phyloP scores from a whole-genome alignment of 2,329 filamentous ascomycete genomes.

The Metarhizium anisopliae region DNA sequence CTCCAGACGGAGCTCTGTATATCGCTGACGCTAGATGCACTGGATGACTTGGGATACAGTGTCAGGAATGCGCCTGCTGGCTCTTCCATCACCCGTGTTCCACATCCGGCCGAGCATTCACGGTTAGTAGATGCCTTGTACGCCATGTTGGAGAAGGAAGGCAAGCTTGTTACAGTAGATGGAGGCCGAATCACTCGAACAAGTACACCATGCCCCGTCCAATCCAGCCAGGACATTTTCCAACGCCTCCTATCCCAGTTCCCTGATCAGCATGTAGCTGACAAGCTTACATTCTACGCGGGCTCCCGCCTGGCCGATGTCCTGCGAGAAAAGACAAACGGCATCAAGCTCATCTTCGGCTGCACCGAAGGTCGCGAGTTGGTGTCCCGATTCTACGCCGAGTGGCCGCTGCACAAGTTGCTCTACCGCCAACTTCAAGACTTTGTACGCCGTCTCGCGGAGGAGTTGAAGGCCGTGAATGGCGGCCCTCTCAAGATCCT shows the following conservation, averaged over 20 bases:
- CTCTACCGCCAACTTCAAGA: conserved; percentile 24
- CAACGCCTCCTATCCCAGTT: conserved; percentile 2
- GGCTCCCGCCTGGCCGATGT: conserved; percentile 19
- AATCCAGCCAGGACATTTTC: not conserved
- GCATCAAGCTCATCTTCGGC: conserved; percentile 30
- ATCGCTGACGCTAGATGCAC: not conserved
- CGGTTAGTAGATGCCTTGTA: conserved; percentile 2
- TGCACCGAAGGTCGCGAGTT: conserved; percentile 24
- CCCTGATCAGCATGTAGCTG: conserved; percentile 1
- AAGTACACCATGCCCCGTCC: not conserved
- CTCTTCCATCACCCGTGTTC: not conserved
- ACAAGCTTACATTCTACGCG: conserved; percentile 14
- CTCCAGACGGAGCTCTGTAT: not conserved
- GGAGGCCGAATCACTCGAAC: conserved; percentile 5
- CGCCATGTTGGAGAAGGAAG: conserved; percentile 5
- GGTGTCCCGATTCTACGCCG: conserved; percentile 24
- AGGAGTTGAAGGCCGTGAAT: not conserved
- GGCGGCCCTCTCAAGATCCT: conserved; percentile 19
- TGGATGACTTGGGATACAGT: not conserved
- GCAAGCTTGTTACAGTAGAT: conserved; percentile 4
- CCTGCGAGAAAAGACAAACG: conserved; percentile 24
- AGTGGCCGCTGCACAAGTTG: conserved; percentile 25
- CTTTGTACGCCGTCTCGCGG: conserved; percentile 15
- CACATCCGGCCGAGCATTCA: not conserved
- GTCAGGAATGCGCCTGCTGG: not conserved